Conservation (phyloP, 352 stramenopile genomes). For the Globisporangium camurandrum region DNA sequence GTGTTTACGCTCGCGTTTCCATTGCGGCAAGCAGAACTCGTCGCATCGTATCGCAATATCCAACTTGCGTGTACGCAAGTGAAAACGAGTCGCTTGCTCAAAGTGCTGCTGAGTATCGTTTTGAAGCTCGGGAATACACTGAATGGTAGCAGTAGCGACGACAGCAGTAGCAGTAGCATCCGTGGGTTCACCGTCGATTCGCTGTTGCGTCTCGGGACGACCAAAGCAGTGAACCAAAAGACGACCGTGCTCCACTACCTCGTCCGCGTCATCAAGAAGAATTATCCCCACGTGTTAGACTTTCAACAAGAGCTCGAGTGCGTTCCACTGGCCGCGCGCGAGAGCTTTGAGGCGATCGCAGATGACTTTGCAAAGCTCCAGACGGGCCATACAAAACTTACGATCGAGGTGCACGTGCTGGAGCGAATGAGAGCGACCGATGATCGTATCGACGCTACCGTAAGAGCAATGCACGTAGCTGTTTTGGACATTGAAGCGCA, state of each 20-base stretch:
- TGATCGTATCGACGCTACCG: not conserved
- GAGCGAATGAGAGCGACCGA: conserved; percentile 24
- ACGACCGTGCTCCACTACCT: conserved; percentile 98
- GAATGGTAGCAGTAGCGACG: conserved; percentile 86
- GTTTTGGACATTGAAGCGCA: conserved; percentile 31
- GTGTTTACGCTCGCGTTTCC: conserved; percentile 77
- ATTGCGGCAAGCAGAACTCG: conserved; percentile 75
- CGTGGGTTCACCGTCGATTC: conserved; percentile 95
- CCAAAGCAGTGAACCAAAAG: conserved; percentile 96
- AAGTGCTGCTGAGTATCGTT: conserved; percentile 95
- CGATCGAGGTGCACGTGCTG: conserved; percentile 34
- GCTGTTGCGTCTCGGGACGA: conserved; percentile 88
- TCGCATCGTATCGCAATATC: conserved; percentile 70
- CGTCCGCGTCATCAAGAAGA: conserved; percentile 93
- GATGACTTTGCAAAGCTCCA: conserved; percentile 60
- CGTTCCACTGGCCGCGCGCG: conserved; percentile 78
- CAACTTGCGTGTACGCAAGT: conserved; percentile 92
- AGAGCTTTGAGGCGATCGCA: conserved; percentile 62
- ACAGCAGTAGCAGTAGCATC: conserved; percentile 78
- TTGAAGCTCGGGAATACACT: conserved; percentile 96
- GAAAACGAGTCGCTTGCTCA: conserved; percentile 87
- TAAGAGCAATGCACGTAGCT: conserved; percentile 27
- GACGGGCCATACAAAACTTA: conserved; percentile 34
- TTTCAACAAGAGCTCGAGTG: conserved; percentile 88
- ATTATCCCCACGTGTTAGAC: conserved; percentile 89